Evolutionary conservation across 2,329 filamentous ascomycete genomes (phyloP).

Genomic region (Apiospora saccharicola): DNA sequence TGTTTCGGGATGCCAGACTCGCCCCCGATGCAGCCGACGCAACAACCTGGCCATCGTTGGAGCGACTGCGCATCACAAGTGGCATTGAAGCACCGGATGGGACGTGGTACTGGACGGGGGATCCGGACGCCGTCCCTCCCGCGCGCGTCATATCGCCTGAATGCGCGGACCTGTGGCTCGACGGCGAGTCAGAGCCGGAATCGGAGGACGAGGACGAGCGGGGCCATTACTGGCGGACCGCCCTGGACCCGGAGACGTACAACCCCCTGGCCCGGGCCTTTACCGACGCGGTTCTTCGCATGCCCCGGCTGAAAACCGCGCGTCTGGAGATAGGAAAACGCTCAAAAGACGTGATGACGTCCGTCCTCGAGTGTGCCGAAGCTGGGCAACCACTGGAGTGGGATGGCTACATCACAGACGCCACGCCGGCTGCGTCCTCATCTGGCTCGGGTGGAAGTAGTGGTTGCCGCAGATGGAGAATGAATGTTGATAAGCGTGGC

Average conservation of each 20-base stretch:
- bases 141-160: too few species aligned
- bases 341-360: too few species aligned
- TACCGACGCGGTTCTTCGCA: constrained; percentile 4
- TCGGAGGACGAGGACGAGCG: not conserved
- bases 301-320: not conserved
- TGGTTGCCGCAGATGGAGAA: too few species aligned
- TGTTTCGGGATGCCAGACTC: not conserved
- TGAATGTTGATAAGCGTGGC: too few species aligned
- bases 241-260: not conserved
- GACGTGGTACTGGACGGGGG: not conserved
- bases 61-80: not conserved
- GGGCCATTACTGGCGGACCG: constrained; percentile 3
- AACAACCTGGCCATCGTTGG: too few species aligned
- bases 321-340: too few species aligned
- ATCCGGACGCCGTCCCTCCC: not conserved
- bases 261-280: constrained; percentile 16
- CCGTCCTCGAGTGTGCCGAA: too few species aligned
- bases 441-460: too few species aligned
- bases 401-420: too few species aligned
- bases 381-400: too few species aligned
- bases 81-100: not conserved
- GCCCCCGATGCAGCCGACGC: not conserved
- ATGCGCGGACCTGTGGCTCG: too few species aligned
- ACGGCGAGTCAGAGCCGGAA: not conserved
- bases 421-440: too few species aligned